Evolutionary conservation across 345 rosid species (phyloP).

Genomic region (Erucastrum elatum): DNA sequence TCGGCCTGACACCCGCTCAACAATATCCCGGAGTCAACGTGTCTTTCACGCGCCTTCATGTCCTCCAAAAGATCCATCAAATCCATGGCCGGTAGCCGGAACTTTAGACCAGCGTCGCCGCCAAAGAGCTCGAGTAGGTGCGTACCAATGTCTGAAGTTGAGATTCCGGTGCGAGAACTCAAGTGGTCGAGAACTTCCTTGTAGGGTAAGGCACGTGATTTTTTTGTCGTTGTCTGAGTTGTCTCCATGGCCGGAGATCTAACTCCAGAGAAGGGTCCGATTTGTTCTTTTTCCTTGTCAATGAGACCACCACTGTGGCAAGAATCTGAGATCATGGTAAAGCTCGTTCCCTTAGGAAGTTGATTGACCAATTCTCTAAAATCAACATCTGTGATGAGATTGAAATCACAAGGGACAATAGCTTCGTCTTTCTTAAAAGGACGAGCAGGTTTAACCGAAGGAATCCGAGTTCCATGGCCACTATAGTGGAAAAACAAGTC

Average conservation of each 20-base stretch:
- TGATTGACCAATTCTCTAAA: slow-evolving; percentile 71
- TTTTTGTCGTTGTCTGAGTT: slow-evolving; percentile 9
- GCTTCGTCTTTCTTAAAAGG: slow-evolving; percentile 66
- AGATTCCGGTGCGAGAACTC: slow-evolving; percentile 50
- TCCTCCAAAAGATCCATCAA: slow-evolving; percentile 29
- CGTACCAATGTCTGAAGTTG: slow-evolving; percentile 58
- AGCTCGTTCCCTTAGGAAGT: slow-evolving; percentile 65
- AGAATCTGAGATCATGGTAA: slow-evolving; percentile 86
- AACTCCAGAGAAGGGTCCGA: slow-evolving; percentile 49
- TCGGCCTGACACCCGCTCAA: slow-evolving; percentile 81
- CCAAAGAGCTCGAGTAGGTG: slow-evolving; percentile 64
- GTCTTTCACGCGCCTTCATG: slow-evolving; percentile 36
- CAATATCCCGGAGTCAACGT: slow-evolving; percentile 59
- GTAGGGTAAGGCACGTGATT: slow-evolving; percentile 51
- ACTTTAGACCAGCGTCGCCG: slow-evolving; percentile 59
- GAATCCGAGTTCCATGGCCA: slow-evolving; percentile 81
- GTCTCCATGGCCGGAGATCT: slow-evolving; percentile 13
- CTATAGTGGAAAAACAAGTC: slow-evolving; percentile 74
- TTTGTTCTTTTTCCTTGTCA: slow-evolving; percentile 81
- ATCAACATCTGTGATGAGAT: slow-evolving; percentile 79
- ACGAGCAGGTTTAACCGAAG: slow-evolving; percentile 46
- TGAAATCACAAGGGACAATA: slow-evolving; percentile 80
- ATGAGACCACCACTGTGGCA: slow-evolving; percentile 91
- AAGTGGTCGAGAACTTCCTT: slow-evolving; percentile 54
- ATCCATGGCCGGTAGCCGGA: slow-evolving; percentile 41